Conservation (phyloP, 2,329 filamentous ascomycete genomes). For the Epichloe uncinata region DNA sequence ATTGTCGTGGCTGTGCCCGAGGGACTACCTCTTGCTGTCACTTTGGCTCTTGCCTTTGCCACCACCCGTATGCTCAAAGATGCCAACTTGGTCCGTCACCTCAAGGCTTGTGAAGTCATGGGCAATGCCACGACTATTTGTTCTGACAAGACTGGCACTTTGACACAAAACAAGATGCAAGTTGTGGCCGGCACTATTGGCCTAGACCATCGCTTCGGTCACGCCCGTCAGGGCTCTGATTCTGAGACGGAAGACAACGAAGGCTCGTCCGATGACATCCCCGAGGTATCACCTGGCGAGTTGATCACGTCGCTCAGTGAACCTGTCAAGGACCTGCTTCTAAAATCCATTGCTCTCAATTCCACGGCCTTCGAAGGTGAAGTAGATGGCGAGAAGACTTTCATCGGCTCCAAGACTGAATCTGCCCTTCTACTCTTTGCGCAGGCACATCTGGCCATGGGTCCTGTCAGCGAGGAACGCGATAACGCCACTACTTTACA, state of each 20-base stretch:
- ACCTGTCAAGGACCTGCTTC: constrained; percentile 37
- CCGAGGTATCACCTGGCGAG: constrained; percentile 31
- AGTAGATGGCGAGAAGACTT: constrained; percentile 50
- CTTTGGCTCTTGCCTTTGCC: constrained; percentile 61
- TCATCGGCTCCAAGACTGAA: constrained; percentile 68
- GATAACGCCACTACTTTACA: constrained; percentile 47
- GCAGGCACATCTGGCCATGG: constrained; percentile 52
- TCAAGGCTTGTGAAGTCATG: constrained; percentile 72
- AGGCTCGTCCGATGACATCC: constrained; percentile 15
- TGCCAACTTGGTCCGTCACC: constrained; percentile 62
- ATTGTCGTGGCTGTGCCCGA: constrained; percentile 71
- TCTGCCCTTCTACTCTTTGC: constrained; percentile 61
- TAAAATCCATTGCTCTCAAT: constrained; percentile 49
- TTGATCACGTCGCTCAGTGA: constrained; percentile 32
- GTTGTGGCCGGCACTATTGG: constrained; percentile 49
- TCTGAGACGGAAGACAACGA: constrained; percentile 13
- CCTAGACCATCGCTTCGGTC: constrained; percentile 41
- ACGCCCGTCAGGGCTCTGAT: constrained; percentile 15
- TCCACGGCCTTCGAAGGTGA: constrained; percentile 69
- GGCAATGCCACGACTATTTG: constrained; percentile 62
- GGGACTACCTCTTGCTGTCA: constrained; percentile 66
- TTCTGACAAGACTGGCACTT: constrained; percentile 54
- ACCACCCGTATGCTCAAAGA: constrained; percentile 67
- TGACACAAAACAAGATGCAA: constrained; percentile 58
- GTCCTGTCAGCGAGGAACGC: constrained; percentile 49